Evolutionary conservation across 2,329 filamentous ascomycete species (phyloP).

Genomic region (Domatiomyces globalis): DNA sequence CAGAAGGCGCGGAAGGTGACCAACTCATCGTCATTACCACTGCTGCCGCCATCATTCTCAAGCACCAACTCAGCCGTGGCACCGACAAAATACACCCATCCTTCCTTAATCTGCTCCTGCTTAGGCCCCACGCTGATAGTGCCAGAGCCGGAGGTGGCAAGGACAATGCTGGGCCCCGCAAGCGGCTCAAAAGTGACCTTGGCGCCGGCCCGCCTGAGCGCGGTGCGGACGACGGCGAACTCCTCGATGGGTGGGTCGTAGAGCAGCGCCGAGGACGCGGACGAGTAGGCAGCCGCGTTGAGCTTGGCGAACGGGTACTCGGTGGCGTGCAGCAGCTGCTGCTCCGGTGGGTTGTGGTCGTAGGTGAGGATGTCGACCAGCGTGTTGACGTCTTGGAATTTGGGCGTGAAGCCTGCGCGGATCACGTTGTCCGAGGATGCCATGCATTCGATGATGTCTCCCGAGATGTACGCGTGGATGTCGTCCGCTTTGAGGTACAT

Average conservation of each 20-base stretch:
- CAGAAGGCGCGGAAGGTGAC: conserved; percentile 90
- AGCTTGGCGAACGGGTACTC: conserved; percentile 78
- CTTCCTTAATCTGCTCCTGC: conserved; percentile 56
- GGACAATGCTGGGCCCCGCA: conserved; percentile 78
- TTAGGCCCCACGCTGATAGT: conserved; percentile 76
- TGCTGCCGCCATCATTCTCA: conserved; percentile 42
- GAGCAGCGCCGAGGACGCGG: conserved; percentile 54
- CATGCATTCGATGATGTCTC: conserved; percentile 97
- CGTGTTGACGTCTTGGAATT: conserved; percentile 91
- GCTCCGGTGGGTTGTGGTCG: conserved; percentile 80
- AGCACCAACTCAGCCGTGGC: conserved; percentile 72
- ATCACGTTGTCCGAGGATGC: conserved; percentile 97
- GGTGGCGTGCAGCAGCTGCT: conserved; percentile 80
- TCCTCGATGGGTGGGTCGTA: conserved; percentile 97
- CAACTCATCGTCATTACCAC: conserved; percentile 43
- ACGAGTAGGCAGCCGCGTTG: conserved; percentile 69
- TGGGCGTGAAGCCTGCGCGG: conserved; percentile 90
- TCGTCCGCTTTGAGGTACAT: conserved; percentile 95
- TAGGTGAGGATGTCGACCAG: conserved; percentile 88
- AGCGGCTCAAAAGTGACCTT: conserved; percentile 83
- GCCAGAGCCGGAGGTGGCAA: conserved; percentile 73
- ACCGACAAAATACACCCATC: conserved; percentile 72
- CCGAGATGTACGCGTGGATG: conserved; percentile 71
- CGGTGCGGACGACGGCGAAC: conserved; percentile 75
- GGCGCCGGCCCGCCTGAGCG: conserved; percentile 53